Percentiles rank a stretch among this genome's conserved stretches.
phyloP scores from a whole-genome alignment of 441 rosid species.

The Erodium trifolium region DNA sequence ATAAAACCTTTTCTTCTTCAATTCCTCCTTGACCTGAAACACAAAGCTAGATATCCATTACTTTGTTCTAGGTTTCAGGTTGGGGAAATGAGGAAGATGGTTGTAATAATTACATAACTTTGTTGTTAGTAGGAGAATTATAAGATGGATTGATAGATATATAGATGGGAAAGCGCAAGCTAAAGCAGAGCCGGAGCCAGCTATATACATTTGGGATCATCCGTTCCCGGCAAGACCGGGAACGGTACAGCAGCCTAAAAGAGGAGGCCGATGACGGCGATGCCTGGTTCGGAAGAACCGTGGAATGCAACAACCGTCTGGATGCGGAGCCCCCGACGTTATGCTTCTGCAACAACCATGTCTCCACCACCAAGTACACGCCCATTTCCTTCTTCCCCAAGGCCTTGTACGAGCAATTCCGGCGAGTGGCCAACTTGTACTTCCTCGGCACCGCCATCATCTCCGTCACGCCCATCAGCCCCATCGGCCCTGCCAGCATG shows the following conservation, averaged over 20 bases:
- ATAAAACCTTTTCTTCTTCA: not conserved
- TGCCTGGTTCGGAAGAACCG: not conserved
- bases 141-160: not conserved
- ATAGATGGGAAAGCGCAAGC: slow-evolving; percentile 1
- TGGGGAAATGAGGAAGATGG: not conserved
- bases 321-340: not conserved
- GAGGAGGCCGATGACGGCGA: not conserved
- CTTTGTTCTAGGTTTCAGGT: not conserved
- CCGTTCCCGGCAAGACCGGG: not conserved
- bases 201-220: not conserved
- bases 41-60: not conserved
- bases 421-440: slow-evolving; percentile 85
- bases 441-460: slow-evolving; percentile 70
- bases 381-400: slow-evolving; percentile 72
- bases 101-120: not conserved
- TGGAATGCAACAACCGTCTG: not conserved
- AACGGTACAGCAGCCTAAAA: not conserved
- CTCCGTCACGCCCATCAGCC: slow-evolving; percentile 71
- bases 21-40: not conserved
- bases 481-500: slow-evolving; percentile 65
- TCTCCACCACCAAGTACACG: slow-evolving; percentile 78
- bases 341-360: slow-evolving; percentile 34
- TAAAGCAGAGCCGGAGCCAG: slow-evolving; percentile 9
- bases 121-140: not conserved
- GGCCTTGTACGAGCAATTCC: slow-evolving; percentile 85